Evolutionary conservation across 202 grass and related monocot genomes (phyloP).

Genomic region (Setaria italica): DNA sequence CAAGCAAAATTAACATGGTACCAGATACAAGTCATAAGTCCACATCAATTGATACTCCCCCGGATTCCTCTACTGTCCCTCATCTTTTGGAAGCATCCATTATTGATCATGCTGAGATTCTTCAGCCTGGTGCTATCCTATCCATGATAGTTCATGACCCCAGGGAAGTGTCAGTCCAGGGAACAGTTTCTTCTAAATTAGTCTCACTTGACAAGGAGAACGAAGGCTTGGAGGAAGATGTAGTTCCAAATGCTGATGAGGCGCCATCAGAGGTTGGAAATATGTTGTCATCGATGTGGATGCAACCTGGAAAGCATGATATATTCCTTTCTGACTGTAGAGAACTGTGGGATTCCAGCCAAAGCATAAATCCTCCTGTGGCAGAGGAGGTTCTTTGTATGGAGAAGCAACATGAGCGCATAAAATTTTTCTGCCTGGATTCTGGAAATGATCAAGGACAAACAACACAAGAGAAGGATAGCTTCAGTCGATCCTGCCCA

Average conservation of each 20-base stretch:
- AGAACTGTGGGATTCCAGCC: conserved; percentile 68
- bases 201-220: conserved; percentile 41
- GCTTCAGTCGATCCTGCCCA: conserved; percentile 54
- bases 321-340: conserved; percentile 52
- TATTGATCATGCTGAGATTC: conserved; percentile 53
- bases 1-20: conserved; percentile 45
- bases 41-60: conserved; percentile 33
- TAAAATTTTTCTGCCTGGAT: conserved; percentile 71
- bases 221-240: conserved; percentile 48
- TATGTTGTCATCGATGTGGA: conserved; percentile 45
- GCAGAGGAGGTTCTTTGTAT: conserved; percentile 68
- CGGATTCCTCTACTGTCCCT: conserved; percentile 40
- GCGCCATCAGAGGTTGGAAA: conserved; percentile 29
- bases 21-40: conserved; percentile 34
- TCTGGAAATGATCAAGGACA: conserved; percentile 49
- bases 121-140: conserved; percentile 71
- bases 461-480: conserved; percentile 56
- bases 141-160: conserved; percentile 80
- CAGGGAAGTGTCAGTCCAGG: conserved; percentile 54
- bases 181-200: conserved; percentile 21
- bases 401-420: conserved; percentile 66
- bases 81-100: conserved; percentile 49
- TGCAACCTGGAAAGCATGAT: conserved; percentile 55
- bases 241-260: conserved; percentile 42
- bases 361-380: conserved; percentile 66